These are phyloP conservation scores for Fragaria iinumae DNA, from an alignment of 306 rosid genomes.

Conservation along the genomic window DNA sequence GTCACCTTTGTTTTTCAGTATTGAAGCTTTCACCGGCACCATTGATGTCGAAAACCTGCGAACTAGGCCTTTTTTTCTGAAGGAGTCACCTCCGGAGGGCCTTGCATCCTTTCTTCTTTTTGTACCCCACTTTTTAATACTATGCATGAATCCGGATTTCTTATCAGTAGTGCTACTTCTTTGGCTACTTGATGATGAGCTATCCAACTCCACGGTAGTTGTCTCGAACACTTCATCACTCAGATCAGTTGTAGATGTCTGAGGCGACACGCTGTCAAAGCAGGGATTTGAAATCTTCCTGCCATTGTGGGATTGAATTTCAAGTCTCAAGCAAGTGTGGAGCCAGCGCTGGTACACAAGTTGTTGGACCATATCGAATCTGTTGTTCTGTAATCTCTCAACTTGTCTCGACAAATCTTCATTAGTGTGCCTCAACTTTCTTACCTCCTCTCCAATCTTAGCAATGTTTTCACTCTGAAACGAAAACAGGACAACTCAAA, in stretches of 20 bases:
- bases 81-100: background rate
- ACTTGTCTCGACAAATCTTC: slow-evolving; percentile 35
- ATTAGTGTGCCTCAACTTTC: slow-evolving; percentile 25
- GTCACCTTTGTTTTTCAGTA: slow-evolving; percentile 3
- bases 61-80: slow-evolving; percentile 9
- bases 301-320: slow-evolving; percentile 25
- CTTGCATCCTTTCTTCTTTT: slow-evolving; percentile 24
- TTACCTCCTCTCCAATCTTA: slow-evolving; percentile 29
- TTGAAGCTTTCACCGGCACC: slow-evolving; percentile 22
- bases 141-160: slow-evolving; percentile 15
- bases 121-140: slow-evolving; percentile 24
- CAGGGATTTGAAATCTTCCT: slow-evolving; percentile 17
- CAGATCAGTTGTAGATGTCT: slow-evolving; percentile 24
- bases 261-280: slow-evolving; percentile 32
- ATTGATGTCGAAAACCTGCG: slow-evolving; percentile 33
- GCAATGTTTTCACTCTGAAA: slow-evolving; percentile 26
- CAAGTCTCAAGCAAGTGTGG: slow-evolving; percentile 38
- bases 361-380: slow-evolving; percentile 47
- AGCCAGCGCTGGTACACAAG: slow-evolving; percentile 51
- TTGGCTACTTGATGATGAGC: slow-evolving; percentile 43
- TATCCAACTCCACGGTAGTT: slow-evolving; percentile 25
- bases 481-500: background rate
- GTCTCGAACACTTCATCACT: slow-evolving; percentile 33
- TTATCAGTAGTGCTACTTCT: slow-evolving; percentile 18
- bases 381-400: slow-evolving; percentile 34